phyloP scores from a whole-genome alignment of 2,329 filamentous ascomycete genomes.

The Periconia sp. region DNA sequence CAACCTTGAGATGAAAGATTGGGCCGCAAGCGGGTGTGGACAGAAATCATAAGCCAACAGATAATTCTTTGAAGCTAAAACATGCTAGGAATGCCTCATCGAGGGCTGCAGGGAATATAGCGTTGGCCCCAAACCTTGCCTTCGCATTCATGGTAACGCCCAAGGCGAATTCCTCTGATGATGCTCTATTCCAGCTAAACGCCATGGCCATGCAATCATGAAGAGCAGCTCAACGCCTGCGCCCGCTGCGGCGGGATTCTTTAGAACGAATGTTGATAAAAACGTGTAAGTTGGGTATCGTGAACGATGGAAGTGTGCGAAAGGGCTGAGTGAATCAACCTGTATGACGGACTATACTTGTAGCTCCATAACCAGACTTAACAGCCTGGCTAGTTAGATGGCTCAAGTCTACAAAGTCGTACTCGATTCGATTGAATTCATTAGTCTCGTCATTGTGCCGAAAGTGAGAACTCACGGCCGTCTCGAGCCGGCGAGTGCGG shows the following conservation, averaged over 20 bases:
- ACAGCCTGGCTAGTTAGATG: not conserved
- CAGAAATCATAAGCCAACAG: not conserved
- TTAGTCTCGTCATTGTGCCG: constrained; percentile 6
- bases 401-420: not conserved
- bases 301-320: constrained; percentile 8
- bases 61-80: constrained; percentile 5
- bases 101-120: not conserved
- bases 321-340: not conserved
- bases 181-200: constrained; percentile 12
- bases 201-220: constrained; percentile 16
- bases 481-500: not conserved
- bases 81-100: constrained; percentile 1
- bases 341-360: too few species aligned
- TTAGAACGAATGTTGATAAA: constrained; percentile 12
- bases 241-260: constrained; percentile 12
- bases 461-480: constrained; percentile 3
- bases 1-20: not conserved
- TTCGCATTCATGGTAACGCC: not conserved
- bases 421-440: not conserved
- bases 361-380: not conserved
- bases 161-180: constrained; percentile 1
- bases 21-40: too few species aligned
- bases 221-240: constrained; percentile 15
- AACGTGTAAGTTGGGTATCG: constrained; percentile 23
- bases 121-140: not conserved